phyloP scores from a whole-genome alignment of 257 asterid genomes.

The Rehmannia glutinosa region DNA sequence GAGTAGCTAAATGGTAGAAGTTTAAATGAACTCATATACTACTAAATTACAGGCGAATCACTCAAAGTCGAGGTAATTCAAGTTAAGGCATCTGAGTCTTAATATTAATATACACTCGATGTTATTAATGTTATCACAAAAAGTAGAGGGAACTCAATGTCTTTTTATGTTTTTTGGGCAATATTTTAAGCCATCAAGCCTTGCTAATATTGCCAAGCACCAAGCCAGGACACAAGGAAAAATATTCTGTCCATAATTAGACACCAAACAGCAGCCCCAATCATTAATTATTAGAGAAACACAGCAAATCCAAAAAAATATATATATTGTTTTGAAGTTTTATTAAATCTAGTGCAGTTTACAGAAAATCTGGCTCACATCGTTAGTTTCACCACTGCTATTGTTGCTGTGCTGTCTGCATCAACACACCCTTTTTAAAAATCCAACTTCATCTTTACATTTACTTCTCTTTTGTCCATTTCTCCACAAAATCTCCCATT shows the following conservation, averaged over 20 bases:
- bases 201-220: background rate
- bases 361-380: background rate
- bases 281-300: background rate
- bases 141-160: too few species aligned
- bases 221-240: background rate
- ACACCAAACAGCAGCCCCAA: background rate
- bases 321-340: too few species aligned
- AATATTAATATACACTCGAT: too few species aligned
- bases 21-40: too few species aligned
- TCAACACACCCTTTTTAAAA: background rate
- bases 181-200: background rate
- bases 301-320: background rate
- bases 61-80: too few species aligned
- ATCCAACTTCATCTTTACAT: background rate
- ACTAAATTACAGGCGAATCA: too few species aligned
- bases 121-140: too few species aligned
- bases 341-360: too few species aligned
- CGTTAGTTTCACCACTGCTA: background rate
- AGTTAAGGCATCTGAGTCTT: too few species aligned
- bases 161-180: too few species aligned
- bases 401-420: conserved; percentile 4
- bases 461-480: background rate
- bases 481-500: background rate
- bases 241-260: background rate
- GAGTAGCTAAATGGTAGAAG: too few species aligned